A percentile compares a stretch with the other conserved stretches of the same genome.
phyloP scores from a whole-genome alignment of 306 rosid species.

The Pachyrhizus erosus region DNA sequence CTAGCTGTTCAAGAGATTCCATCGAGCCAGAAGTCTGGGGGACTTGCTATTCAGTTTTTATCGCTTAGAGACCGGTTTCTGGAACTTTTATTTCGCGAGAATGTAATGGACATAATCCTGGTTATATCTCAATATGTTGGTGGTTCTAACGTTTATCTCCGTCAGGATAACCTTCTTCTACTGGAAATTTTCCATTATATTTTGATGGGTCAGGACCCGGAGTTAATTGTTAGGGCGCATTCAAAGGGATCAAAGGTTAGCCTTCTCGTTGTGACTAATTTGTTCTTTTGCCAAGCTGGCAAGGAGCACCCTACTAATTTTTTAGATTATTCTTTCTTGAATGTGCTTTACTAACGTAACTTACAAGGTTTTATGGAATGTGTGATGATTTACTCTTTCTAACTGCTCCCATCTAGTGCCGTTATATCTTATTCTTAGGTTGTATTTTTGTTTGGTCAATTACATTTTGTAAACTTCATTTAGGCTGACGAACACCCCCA shows the following conservation, averaged over 20 bases:
- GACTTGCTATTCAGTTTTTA: constrained; percentile 68
- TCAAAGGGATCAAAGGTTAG: constrained; percentile 62
- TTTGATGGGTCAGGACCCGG: constrained; percentile 89
- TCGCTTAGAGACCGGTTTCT: constrained; percentile 77
- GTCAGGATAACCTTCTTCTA: constrained; percentile 88
- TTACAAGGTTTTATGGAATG: neutral
- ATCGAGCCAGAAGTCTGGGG: constrained; percentile 74
- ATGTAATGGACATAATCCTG: constrained; percentile 86
- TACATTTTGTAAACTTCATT: constrained; percentile 25
- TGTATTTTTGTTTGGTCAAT: constrained; percentile 36
- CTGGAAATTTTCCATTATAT: constrained; percentile 82
- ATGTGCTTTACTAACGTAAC: constrained; percentile 10
- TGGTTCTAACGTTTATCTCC: constrained; percentile 67
- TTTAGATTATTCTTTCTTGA: constrained; percentile 8
- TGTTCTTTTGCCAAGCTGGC: constrained; percentile 33
- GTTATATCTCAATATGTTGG: constrained; percentile 76
- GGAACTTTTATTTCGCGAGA: constrained; percentile 83
- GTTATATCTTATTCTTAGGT: constrained; percentile 24
- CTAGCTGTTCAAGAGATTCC: constrained; percentile 91
- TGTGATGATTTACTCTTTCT: constrained; percentile 19
- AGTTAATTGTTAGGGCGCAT: constrained; percentile 66
- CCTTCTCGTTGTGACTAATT: constrained; percentile 29
- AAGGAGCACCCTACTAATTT: neutral
- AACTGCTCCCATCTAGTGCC: neutral
- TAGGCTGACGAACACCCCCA: constrained; percentile 64